Evolutionary conservation across 192 early-diverging fungal species (phyloP).

Genomic region (Linnemannia exigua): DNA sequence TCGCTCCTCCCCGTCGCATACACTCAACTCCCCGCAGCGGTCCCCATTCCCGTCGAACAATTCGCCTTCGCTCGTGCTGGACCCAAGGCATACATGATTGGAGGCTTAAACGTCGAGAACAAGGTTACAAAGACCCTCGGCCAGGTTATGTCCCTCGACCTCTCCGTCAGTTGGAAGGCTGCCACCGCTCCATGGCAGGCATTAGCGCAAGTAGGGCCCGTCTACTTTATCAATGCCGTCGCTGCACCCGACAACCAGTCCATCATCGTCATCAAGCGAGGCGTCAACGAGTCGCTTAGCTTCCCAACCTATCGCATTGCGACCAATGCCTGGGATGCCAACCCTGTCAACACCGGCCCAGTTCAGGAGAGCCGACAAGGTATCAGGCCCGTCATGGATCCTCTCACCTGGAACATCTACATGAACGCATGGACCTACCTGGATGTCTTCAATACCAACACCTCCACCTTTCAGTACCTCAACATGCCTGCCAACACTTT

Average conservation of each 20-base stretch:
- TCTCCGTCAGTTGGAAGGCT: conserved; percentile 16
- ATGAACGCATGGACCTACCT: conserved; percentile 14
- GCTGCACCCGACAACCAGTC: conserved; percentile 29
- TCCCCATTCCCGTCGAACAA: background rate
- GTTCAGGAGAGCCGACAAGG: conserved; percentile 23
- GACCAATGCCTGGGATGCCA: conserved; percentile 15
- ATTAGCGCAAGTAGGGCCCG: background rate
- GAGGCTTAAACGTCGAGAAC: conserved; percentile 15
- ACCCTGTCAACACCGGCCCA: background rate
- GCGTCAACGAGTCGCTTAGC: background rate
- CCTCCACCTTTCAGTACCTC: background rate
- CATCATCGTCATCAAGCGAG: background rate
- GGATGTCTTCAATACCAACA: conserved; percentile 17
- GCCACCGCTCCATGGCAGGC: conserved; percentile 14
- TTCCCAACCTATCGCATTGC: conserved; percentile 10
- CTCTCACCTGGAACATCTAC: conserved; percentile 13
- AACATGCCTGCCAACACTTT: conserved; percentile 13
- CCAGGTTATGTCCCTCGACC: conserved; percentile 33
- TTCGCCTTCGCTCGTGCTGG: conserved; percentile 29
- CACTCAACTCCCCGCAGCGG: background rate
- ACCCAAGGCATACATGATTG: conserved; percentile 20
- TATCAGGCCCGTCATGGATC: conserved; percentile 25
- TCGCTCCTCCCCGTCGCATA: background rate
- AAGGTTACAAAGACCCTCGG: background rate
- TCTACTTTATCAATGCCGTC: conserved; percentile 7